Percentiles rank a stretch among this genome's conserved stretches.
Evolutionary conservation across 306 rosid species (phyloP).

Genomic region (Prunus persica): DNA sequence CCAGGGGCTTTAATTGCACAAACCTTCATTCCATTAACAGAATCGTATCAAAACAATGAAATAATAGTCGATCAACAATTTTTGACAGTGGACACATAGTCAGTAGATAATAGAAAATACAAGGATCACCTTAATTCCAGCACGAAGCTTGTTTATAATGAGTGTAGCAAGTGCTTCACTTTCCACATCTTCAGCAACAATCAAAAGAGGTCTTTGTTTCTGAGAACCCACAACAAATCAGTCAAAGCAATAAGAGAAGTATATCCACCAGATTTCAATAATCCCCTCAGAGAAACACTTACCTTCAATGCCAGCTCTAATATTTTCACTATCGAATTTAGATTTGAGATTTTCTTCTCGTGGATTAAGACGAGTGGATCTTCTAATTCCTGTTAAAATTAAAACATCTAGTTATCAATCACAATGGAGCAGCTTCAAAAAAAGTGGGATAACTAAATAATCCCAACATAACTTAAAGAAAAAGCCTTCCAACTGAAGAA

Average conservation of each 20-base stretch:
- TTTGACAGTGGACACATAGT: no score
- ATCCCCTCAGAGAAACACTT: constrained; percentile 13
- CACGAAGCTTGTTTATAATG: constrained; percentile 84
- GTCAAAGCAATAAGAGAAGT: neutral
- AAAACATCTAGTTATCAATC: neutral
- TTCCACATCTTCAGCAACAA: constrained; percentile 89
- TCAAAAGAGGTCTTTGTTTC: constrained; percentile 76
- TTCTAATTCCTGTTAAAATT: constrained; percentile 65
- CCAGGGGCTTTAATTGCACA: constrained; percentile 96
- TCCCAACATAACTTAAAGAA: neutral
- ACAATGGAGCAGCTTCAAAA: neutral
- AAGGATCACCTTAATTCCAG: constrained; percentile 76
- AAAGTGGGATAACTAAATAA: neutral
- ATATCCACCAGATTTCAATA: constrained; percentile 10
- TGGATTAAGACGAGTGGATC: constrained; percentile 86
- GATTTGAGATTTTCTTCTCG: constrained; percentile 86
- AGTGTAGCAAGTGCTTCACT: constrained; percentile 95
- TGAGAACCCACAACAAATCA: constrained; percentile 24
- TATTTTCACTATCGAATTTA: constrained; percentile 78
- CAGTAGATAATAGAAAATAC: neutral
- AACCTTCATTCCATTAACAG: constrained; percentile 44
- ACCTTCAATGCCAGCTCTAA: constrained; percentile 92
- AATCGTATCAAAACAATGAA: neutral
- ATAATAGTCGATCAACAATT: no score
- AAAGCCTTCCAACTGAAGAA: neutral